Percentiles rank a stretch among this genome's conserved stretches.
phyloP scores from a whole-genome alignment of 1,284 basidiomycete species.

The Earliella scabrosa region DNA sequence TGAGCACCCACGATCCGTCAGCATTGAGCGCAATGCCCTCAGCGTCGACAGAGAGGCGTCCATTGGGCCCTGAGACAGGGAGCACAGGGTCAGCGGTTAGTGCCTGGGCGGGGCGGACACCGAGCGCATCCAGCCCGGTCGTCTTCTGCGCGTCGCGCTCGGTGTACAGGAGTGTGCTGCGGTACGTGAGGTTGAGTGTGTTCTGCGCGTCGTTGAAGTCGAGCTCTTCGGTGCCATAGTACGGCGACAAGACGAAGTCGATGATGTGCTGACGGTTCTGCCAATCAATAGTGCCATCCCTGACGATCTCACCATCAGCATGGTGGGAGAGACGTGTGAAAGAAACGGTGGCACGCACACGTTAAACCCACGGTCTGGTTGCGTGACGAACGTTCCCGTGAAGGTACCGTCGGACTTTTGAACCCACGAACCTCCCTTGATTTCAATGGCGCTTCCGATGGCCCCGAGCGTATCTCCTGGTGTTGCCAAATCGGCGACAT shows the following conservation, averaged over 20 bases:
- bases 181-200: conserved; percentile 59
- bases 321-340: neutral
- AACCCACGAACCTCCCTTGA: conserved; percentile 36
- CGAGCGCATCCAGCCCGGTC: conserved; percentile 63
- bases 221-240: conserved; percentile 51
- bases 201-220: conserved; percentile 53
- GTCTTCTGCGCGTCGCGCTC: conserved; percentile 56
- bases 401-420: conserved; percentile 37
- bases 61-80: conserved; percentile 49
- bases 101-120: conserved; percentile 45
- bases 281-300: conserved; percentile 60
- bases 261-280: conserved; percentile 61
- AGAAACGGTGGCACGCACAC: conserved; percentile 36
- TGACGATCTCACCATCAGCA: conserved; percentile 26
- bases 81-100: conserved; percentile 44
- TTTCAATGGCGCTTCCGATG: conserved; percentile 41
- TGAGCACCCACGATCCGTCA: conserved; percentile 55
- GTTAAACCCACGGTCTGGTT: conserved; percentile 54
- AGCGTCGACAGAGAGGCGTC: conserved; percentile 58
- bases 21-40: conserved; percentile 64
- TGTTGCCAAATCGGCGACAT: neutral
- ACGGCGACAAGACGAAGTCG: conserved; percentile 62
- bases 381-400: conserved; percentile 46
- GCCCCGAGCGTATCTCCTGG: conserved; percentile 42
- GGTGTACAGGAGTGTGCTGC: conserved; percentile 56